Evolutionary conservation across 1,139 yeast genomes (phyloP).

Genomic region (Kodamaea plutei): DNA sequence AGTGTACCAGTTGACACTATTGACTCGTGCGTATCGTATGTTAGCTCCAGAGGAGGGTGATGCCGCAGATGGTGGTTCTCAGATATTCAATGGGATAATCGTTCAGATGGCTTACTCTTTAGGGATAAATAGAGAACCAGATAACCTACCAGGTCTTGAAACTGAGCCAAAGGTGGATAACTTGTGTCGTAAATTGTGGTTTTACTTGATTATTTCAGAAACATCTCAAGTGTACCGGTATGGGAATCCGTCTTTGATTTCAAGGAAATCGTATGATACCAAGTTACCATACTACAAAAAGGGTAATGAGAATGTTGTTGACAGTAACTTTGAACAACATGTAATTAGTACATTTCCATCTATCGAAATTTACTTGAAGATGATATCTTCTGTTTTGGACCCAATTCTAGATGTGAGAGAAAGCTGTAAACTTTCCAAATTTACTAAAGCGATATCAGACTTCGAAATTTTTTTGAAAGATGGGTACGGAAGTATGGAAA

Average conservation of each 20-base stretch:
- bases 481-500: conserved; percentile 20
- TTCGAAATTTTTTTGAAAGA: conserved; percentile 26
- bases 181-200: conserved; percentile 36
- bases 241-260: conserved; percentile 36
- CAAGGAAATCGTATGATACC: conserved; percentile 31
- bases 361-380: conserved; percentile 22
- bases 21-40: conserved; percentile 34
- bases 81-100: conserved; percentile 33
- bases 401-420: conserved; percentile 21
- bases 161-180: conserved; percentile 25
- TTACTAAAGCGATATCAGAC: conserved; percentile 22
- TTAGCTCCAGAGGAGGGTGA: conserved; percentile 53
- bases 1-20: conserved; percentile 45
- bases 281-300: conserved; percentile 17
- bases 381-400: conserved; percentile 22
- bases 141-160: conserved; percentile 19
- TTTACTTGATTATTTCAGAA: conserved; percentile 31
- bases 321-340: conserved; percentile 26
- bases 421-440: conserved; percentile 16
- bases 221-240: conserved; percentile 30
- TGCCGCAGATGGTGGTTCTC: conserved; percentile 42
- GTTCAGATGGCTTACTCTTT: conserved; percentile 41
- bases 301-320: conserved; percentile 26
- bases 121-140: conserved; percentile 46
- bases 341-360: conserved; percentile 22